These are phyloP conservation scores for Entoloma clypeatum DNA, from an alignment of 1,284 basidiomycete species.

Conservation along the genomic window DNA sequence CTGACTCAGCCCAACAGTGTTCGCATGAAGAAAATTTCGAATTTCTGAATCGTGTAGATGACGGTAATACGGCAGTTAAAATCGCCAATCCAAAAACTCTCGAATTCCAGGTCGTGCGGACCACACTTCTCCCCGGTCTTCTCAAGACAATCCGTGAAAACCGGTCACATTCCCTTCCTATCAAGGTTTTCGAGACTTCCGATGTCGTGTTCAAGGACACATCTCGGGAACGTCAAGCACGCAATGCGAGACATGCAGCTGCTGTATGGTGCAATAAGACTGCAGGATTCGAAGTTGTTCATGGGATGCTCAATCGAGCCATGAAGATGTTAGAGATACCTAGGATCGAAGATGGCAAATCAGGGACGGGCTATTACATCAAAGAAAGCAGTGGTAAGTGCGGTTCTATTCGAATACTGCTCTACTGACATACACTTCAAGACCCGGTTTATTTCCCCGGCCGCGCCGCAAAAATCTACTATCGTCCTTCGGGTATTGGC, in stretches of 20 bases:
- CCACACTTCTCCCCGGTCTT: slow-evolving; percentile 90
- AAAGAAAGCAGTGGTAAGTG: slow-evolving; percentile 75
- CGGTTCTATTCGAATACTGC: neutral
- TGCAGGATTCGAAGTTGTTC: slow-evolving; percentile 95
- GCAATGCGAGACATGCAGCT: slow-evolving; percentile 84
- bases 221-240: slow-evolving; percentile 75
- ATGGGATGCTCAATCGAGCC: slow-evolving; percentile 89
- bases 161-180: slow-evolving; percentile 87
- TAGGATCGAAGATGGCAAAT: slow-evolving; percentile 61
- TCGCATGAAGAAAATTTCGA: slow-evolving; percentile 98
- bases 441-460: slow-evolving; percentile 94
- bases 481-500: slow-evolving; percentile 51
- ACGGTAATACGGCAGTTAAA: slow-evolving; percentile 78
- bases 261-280: slow-evolving; percentile 96
- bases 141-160: slow-evolving; percentile 98
- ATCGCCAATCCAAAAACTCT: slow-evolving; percentile 97
- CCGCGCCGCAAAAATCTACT: slow-evolving; percentile 87
- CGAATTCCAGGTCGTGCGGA: slow-evolving; percentile 98
- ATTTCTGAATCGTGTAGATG: slow-evolving; percentile 85
- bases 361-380: slow-evolving; percentile 86
- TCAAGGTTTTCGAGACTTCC: slow-evolving; percentile 92
- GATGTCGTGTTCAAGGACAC: slow-evolving; percentile 91
- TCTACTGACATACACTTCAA: slow-evolving; percentile 27
- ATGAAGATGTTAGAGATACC: slow-evolving; percentile 95
- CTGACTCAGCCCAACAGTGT: slow-evolving; percentile 55